Evolutionary conservation across 192 early-diverging fungal genomes (phyloP).

Genomic region (Thamnidium elegans): DNA sequence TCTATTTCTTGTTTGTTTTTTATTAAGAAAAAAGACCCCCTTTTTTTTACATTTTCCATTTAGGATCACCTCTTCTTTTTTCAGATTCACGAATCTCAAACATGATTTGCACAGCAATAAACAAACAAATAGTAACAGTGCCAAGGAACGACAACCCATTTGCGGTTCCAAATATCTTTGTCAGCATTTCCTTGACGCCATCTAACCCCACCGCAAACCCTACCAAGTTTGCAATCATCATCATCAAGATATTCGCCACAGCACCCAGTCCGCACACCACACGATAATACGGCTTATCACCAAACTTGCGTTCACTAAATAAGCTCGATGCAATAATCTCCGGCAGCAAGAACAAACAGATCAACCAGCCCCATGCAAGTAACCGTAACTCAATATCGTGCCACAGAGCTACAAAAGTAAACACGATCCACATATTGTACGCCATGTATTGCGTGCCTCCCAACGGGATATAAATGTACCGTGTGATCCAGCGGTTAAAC

Average conservation of each 20-base stretch:
- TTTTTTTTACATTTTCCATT: slow-evolving; percentile 32
- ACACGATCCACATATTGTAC: slow-evolving; percentile 82
- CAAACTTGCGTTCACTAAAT: slow-evolving; percentile 56
- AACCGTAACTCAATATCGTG: slow-evolving; percentile 87
- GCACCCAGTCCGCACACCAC: slow-evolving; percentile 81
- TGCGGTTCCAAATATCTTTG: slow-evolving; percentile 55
- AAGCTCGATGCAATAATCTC: slow-evolving; percentile 65
- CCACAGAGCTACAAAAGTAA: slow-evolving; percentile 98
- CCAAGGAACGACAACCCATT: slow-evolving; percentile 52
- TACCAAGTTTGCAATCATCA: slow-evolving; percentile 97
- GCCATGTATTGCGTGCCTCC: slow-evolving; percentile 71
- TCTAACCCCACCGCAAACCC: slow-evolving; percentile 91
- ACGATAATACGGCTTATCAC: slow-evolving; percentile 59
- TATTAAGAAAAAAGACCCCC: not conserved
- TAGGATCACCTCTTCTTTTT: slow-evolving; percentile 51
- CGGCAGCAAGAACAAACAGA: slow-evolving; percentile 82
- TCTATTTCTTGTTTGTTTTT: not conserved
- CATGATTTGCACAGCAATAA: slow-evolving; percentile 69
- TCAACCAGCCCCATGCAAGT: slow-evolving; percentile 91
- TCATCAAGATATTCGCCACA: slow-evolving; percentile 82
- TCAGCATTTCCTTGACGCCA: slow-evolving; percentile 73
- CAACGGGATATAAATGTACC: slow-evolving; percentile 90
- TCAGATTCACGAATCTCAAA: slow-evolving; percentile 81
- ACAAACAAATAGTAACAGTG: slow-evolving; percentile 49
- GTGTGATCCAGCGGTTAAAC: slow-evolving; percentile 87